Percentiles rank a stretch among this genome's conserved stretches.
Conservation (phyloP, 2,329 filamentous ascomycete species). For the Scleromitrula shiraiana region DNA sequence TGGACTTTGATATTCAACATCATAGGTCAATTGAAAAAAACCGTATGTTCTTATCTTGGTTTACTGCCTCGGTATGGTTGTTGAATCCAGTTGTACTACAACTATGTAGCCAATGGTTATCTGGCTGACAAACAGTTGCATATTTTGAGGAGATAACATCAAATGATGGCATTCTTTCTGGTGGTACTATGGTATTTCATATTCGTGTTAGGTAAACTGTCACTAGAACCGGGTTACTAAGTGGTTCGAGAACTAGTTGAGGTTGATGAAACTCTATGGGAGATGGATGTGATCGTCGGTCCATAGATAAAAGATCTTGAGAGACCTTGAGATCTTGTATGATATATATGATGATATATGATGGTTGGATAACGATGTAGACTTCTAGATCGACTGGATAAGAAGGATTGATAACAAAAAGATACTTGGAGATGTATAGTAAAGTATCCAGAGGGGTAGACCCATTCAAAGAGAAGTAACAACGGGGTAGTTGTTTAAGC, state of each 20-base stretch:
- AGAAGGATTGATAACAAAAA: too few relatives aligned
- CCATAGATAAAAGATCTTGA: neutral
- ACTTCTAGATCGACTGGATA: too few relatives aligned
- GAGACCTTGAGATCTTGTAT: neutral
- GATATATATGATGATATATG: too few relatives aligned
- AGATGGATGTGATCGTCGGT: neutral
- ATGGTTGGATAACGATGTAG: too few relatives aligned
- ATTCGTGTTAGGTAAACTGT: constrained; percentile 1
- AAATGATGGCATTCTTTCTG: constrained; percentile 1
- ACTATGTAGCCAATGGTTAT: neutral
- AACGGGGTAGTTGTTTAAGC: too few relatives aligned
- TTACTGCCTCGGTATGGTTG: neutral
- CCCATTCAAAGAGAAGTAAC: too few relatives aligned
- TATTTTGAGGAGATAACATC: neutral
- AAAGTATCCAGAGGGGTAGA: too few relatives aligned
- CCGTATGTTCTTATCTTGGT: constrained; percentile 1
- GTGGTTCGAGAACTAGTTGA: neutral
- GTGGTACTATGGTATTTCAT: neutral
- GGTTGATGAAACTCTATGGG: neutral
- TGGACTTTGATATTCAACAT: neutral
- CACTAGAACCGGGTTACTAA: neutral
- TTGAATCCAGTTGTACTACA: too few relatives aligned
- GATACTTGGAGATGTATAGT: too few relatives aligned
- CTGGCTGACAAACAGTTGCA: neutral
- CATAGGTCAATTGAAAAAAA: neutral